Percentiles rank a stretch among this genome's conserved stretches.
phyloP scores from a whole-genome alignment of 1,284 basidiomycete genomes.

The Moniliophthora roreri region DNA sequence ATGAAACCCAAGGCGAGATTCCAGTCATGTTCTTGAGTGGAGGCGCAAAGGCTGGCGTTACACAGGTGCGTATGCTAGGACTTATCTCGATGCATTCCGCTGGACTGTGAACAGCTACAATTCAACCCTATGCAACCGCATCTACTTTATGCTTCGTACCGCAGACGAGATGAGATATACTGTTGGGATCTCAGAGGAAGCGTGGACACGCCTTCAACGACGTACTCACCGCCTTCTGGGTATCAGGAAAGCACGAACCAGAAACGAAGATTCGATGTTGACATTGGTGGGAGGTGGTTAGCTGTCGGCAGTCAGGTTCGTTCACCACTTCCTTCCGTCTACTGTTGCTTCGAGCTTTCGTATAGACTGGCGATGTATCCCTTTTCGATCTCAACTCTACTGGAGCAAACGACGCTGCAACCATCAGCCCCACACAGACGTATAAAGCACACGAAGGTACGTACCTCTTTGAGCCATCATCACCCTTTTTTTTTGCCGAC shows the following conservation, averaged over 20 bases:
- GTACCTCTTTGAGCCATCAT: background rate
- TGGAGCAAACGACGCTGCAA: slow-evolving; percentile 3
- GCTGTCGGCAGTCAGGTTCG: slow-evolving; percentile 72
- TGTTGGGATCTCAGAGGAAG: slow-evolving; percentile 80
- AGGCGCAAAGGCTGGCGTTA: slow-evolving; percentile 61
- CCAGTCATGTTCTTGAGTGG: slow-evolving; percentile 65
- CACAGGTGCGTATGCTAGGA: slow-evolving; percentile 53
- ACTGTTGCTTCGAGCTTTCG: background rate
- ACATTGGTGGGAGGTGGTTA: slow-evolving; percentile 69
- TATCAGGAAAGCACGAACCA: slow-evolving; percentile 63
- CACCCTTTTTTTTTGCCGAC: background rate
- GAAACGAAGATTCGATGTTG: slow-evolving; percentile 75
- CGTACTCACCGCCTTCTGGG: slow-evolving; percentile 29
- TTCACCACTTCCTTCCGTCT: slow-evolving; percentile 9
- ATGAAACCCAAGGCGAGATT: slow-evolving; percentile 51
- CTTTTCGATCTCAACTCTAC: slow-evolving; percentile 41
- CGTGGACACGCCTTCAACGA: slow-evolving; percentile 44
- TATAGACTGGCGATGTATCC: slow-evolving; percentile 40
- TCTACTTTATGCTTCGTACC: slow-evolving; percentile 77
- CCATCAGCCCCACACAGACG: slow-evolving; percentile 22
- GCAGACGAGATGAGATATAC: slow-evolving; percentile 64
- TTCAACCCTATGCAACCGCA: slow-evolving; percentile 78
- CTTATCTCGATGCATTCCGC: background rate
- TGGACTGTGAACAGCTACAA: slow-evolving; percentile 55
- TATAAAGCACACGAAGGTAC: slow-evolving; percentile 48